Evolutionary conservation across 2,329 filamentous ascomycete genomes (phyloP), one percentile per base, ranked within the genome.

Genomic region (Pseudocercospora ulei): DNA sequence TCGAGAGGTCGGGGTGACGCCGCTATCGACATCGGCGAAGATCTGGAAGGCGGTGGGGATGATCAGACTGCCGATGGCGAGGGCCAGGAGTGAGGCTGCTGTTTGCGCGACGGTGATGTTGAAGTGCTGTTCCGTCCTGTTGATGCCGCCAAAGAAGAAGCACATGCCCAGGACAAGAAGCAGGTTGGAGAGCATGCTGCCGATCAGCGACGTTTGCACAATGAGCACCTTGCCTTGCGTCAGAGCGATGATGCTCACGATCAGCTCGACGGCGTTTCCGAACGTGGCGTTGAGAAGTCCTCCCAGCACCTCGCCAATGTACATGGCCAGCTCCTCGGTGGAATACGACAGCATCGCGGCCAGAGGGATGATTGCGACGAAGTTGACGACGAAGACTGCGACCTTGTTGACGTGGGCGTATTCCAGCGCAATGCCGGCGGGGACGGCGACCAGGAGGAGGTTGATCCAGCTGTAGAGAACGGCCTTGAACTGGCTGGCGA

Each of bases 81-180:
- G 69, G 7, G 83, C 79, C 12, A 93, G 72, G 36, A 93, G 65
- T 55, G 80, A 85, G 8, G 86, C 78, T 3, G 86, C 83, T 0
- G 87, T 94, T 61, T 94, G 86, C 0, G 87, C 87, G 4, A 95
- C 86, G 0, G 83, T 88, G 20, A 82, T 76, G 66, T 95, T 94
- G 72, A 95, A 96, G 61, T 76, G 79, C 60, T 95, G 88, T 58
- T 92, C 82, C 17, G 73, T 57, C 17, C 87, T 76, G 43, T 81
- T 78, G 51, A 92, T 60, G 3, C 85, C 85, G 34, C 84, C 86
- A 44, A 83, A 80, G 66, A 93, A 90, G 69, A 92, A 95, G 59
- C 80, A 90, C 76, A 87, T 92, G 39, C 85, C 87, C 68, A 94
- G 68, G 35, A 94, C 84, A 8, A 94, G 73, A 3, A 94, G 72